phyloP scores from a whole-genome alignment of 169 alveolate genomes.

The Cryptosporidium baileyi region DNA sequence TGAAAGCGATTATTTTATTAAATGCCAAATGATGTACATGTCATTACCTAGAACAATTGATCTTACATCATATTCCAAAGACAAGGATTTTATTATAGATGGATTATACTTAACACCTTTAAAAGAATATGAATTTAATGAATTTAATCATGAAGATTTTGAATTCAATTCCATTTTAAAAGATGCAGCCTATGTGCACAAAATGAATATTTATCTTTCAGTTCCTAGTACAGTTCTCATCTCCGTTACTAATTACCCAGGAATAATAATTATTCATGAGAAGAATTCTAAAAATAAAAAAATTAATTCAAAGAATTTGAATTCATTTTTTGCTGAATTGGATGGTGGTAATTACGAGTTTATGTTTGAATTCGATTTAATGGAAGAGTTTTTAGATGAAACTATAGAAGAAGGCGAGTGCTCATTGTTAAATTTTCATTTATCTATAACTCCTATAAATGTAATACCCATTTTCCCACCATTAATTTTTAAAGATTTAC shows the following conservation, averaged over 20 bases:
- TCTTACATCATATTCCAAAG: neutral
- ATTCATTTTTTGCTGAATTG: constrained; percentile 7
- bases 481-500: neutral
- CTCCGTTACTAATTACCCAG: constrained; percentile 30
- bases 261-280: neutral
- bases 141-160: neutral
- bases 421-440: constrained; percentile 20
- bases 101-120: constrained; percentile 47
- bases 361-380: constrained; percentile 24
- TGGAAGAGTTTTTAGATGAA: constrained; percentile 57
- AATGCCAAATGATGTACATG: constrained; percentile 27
- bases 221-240: constrained; percentile 6
- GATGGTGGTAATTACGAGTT: constrained; percentile 8
- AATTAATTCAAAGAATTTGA: constrained; percentile 7
- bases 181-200: neutral
- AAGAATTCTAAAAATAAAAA: neutral
- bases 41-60: constrained; percentile 14
- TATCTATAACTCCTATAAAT: constrained; percentile 19
- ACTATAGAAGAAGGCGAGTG: constrained; percentile 55
- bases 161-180: neutral
- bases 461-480: constrained; percentile 55
- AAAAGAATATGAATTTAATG: constrained; percentile 12
- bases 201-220: neutral
- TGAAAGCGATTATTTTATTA: neutral
- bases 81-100: constrained; percentile 26